Evolutionary conservation across 148 eudicot species (phyloP).

Genomic region (Chenopodium berlandieri): DNA sequence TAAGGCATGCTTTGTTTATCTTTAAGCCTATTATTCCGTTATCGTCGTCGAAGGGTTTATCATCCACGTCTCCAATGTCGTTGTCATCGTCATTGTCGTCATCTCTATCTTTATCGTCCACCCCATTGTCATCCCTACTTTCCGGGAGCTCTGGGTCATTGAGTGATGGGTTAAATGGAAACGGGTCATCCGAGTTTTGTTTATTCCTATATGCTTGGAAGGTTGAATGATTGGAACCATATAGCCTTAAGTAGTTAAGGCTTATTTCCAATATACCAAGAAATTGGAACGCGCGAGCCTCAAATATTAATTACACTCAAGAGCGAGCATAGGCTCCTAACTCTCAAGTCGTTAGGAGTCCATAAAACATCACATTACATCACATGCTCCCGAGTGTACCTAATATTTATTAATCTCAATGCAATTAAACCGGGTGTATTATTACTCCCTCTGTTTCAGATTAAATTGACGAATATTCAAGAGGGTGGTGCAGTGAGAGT

Average conservation of each 20-base stretch:
- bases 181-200: slow-evolving; percentile 29
- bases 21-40: slow-evolving; percentile 30
- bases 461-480: not conserved
- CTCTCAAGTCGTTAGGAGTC: not conserved
- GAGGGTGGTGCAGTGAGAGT: not conserved
- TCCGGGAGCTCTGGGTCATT: slow-evolving; percentile 12
- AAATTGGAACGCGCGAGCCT: not conserved
- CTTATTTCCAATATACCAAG: not conserved
- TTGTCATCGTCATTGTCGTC: slow-evolving; percentile 3
- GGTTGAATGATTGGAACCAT: slow-evolving; percentile 14
- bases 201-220: slow-evolving; percentile 44
- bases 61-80: not conserved
- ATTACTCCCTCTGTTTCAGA: no score
- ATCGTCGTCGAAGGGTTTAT: not conserved
- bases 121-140: slow-evolving; percentile 12
- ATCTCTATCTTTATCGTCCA: slow-evolving; percentile 11
- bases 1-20: slow-evolving; percentile 37
- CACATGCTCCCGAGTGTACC: not conserved
- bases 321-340: not conserved
- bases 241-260: not conserved
- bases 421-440: not conserved
- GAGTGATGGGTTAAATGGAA: not conserved
- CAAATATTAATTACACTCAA: not conserved
- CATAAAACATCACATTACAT: not conserved
- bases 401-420: not conserved